phyloP scores from a whole-genome alignment of 225 moss, liverwort and hornwort species.

The Polytrichum formosum region DNA sequence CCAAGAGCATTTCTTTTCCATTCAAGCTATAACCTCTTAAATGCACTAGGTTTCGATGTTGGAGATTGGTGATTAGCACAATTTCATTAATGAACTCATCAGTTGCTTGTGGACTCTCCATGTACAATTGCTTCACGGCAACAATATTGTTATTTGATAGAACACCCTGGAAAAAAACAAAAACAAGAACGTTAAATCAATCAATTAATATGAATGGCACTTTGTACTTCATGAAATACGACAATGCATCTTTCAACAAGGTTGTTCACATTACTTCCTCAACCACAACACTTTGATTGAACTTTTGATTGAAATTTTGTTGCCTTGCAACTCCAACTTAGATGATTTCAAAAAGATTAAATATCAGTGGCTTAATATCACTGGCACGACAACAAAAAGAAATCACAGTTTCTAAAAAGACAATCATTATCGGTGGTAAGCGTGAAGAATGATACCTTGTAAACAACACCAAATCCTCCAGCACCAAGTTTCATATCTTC shows the following conservation, averaged over 20 bases:
- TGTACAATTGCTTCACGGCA: conserved; percentile 27
- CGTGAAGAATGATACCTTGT: conserved; percentile 30
- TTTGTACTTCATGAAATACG: no score
- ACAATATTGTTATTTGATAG: conserved; percentile 12
- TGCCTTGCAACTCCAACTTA: no score
- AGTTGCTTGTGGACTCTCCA: conserved; percentile 20
- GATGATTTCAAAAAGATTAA: no score
- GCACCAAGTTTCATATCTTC: conserved; percentile 26
- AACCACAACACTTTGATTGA: no score
- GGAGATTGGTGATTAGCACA: conserved; percentile 35
- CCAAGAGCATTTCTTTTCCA: conserved; percentile 35
- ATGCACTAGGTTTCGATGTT: conserved; percentile 34
- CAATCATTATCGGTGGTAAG: no score
- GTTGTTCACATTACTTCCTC: no score
- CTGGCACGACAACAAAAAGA: no score
- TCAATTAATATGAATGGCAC: no score
- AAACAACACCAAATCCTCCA: conserved; percentile 53
- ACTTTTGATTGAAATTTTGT: no score
- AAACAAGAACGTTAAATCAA: not conserved
- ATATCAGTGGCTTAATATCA: no score
- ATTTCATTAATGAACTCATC: conserved; percentile 46
- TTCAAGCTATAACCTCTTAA: conserved; percentile 43
- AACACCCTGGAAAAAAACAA: conserved; percentile 7
- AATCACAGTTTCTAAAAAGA: no score
- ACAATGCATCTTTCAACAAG: no score